phyloP scores from a whole-genome alignment of 768 basidiomycete species.

The Lyophyllum semitale region DNA sequence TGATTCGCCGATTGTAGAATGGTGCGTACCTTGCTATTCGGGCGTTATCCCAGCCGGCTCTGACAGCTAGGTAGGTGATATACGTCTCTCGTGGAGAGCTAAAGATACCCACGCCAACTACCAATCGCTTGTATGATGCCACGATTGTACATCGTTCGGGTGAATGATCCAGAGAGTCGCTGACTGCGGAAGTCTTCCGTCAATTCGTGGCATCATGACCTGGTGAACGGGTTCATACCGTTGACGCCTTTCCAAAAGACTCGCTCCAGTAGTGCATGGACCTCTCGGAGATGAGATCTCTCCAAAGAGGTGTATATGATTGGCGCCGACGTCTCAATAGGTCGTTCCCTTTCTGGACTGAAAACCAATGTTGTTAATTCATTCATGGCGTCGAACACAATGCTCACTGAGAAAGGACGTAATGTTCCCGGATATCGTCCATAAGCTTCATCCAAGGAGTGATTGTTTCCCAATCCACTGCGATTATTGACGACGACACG shows the following conservation, averaged over 20 bases:
- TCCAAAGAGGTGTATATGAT: conserved; percentile 68
- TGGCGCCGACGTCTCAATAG: conserved; percentile 45
- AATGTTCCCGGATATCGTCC: conserved; percentile 72
- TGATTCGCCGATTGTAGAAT: conserved; percentile 9
- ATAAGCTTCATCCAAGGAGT: conserved; percentile 79
- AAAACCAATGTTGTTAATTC: conserved; percentile 1
- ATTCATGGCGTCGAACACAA: background rate
- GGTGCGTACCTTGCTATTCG: conserved; percentile 68
- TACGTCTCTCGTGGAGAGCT: conserved; percentile 82
- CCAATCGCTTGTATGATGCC: conserved; percentile 68
- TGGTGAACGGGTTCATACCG: conserved; percentile 41
- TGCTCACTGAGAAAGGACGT: conserved; percentile 60
- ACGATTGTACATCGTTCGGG: conserved; percentile 80
- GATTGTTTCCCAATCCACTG: conserved; percentile 71
- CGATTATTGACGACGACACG: conserved; percentile 42
- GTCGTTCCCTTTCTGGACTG: conserved; percentile 58
- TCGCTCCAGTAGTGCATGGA: conserved; percentile 68
- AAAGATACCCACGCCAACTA: conserved; percentile 73
- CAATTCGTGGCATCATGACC: background rate
- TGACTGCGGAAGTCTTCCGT: conserved; percentile 44
- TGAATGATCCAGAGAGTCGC: conserved; percentile 65
- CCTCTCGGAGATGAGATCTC: conserved; percentile 60
- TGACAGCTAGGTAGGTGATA: conserved; percentile 80
- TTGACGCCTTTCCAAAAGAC: conserved; percentile 81
- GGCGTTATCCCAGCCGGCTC: conserved; percentile 78